Evolutionary conservation across 75 land plant genomes (phyloP), one percentile per base, ranked within the genome.

Genomic region (Pinus taeda): DNA sequence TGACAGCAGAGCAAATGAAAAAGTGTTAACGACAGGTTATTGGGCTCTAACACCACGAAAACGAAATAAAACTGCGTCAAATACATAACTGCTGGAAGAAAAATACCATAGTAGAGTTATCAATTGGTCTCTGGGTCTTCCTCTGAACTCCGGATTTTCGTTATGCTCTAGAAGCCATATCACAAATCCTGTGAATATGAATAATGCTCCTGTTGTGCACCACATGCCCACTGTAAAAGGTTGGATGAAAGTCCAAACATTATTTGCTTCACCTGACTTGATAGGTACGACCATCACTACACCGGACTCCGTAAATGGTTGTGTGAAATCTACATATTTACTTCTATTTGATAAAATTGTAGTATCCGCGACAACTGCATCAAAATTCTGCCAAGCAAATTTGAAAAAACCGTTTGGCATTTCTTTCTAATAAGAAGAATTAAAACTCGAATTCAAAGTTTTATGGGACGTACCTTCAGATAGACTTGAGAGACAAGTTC

Each of bases 281-380:
- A 61, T 21, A 24, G 88, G 80, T 8, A 82, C 88, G 0, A 90
- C 82, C 42, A 90, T 79, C 5, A 85, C 90, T 2, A 90, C 77
- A 12, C 87, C 90, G 3, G 92, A 83, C 45, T 83, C 88, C 12
- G 82, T 79, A 62, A 74, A 90, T 56, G 92, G 92, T 49, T 84
- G 87, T 24, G 92, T 90, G 60, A 90, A 90, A 79, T 88, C 90
- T 6, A 79, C 90, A 39, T 74, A 73, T 64, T 39, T 82, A 56
- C 87, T 82, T 30, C 91, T 45, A 57, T 76, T 79, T 14, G 89
- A 72, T 29, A 42, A 72, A 57, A 89, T 85, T 36, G 90, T 76
- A 72, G 88, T 84, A 57, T 89, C 91, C 18, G 89, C 91, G 13
- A 89, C 56, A 12, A 79, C 89, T n/a, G 85, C 91, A 87, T 87